Conservation (phyloP, 352 stramenopile species). For the Globisporangium cederbergense region DNA sequence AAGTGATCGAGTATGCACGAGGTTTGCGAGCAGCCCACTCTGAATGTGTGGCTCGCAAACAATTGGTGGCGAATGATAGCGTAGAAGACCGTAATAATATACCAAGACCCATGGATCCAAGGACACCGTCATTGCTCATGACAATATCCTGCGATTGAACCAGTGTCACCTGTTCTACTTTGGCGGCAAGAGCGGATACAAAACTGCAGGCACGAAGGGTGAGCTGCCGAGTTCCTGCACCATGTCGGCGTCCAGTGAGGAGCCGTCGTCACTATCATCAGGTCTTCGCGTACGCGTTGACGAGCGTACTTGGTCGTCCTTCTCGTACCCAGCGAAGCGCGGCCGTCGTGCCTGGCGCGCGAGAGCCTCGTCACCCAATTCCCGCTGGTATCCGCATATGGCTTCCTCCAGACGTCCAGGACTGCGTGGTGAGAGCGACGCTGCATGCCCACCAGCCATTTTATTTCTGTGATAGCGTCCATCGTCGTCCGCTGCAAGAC, state of each 20-base stretch:
- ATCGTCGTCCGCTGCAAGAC: background rate
- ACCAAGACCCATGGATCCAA: background rate
- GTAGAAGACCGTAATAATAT: background rate
- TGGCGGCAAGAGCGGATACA: conserved; percentile 54
- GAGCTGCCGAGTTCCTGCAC: conserved; percentile 26
- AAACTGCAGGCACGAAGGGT: conserved; percentile 45
- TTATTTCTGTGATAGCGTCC: background rate
- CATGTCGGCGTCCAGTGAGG: conserved; percentile 23
- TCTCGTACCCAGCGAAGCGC: conserved; percentile 21
- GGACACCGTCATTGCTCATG: background rate
- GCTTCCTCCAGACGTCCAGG: conserved; percentile 32
- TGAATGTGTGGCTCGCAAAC: background rate
- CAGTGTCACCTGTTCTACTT: conserved; percentile 19
- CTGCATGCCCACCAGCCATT: background rate
- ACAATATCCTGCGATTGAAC: background rate
- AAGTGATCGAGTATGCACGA: conserved; percentile 26
- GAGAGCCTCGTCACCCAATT: conserved; percentile 8
- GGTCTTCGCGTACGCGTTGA: background rate
- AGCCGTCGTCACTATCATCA: conserved; percentile 13
- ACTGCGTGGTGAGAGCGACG: conserved; percentile 19
- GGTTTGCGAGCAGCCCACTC: background rate
- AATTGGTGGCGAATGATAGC: background rate
- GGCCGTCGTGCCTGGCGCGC: background rate
- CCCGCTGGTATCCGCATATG: conserved; percentile 32
- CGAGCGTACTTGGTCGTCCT: conserved; percentile 32